Base-by-base conservation (phyloP, 148 eudicot genomes). In the Salicornia ramosissima region DNA sequence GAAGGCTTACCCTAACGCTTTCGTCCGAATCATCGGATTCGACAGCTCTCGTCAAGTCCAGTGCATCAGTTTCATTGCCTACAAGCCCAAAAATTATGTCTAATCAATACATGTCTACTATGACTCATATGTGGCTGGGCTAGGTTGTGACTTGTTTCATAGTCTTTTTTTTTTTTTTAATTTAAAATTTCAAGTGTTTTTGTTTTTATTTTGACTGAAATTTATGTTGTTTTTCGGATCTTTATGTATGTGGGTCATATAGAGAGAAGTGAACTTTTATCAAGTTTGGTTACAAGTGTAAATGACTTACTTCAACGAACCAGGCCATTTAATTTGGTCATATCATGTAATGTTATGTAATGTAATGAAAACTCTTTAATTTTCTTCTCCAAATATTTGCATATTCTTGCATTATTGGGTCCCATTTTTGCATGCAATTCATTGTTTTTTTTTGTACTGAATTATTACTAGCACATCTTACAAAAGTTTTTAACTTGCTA, bases 1-100 rank as follows among this genome's bases (percentile, higher is more conserved):
- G 79, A 80, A 82, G 78, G 76, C 65, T 2, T 85, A 80, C 83
- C 82, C 88, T 1, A n/a, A 75, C 0, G 81, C 84, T 40, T 81
- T 61, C 57, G 55, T 85, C 72, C 73, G 86, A 13, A 80, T 85
- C 75, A 82, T 82, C 36, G 88, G 88, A 49, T 85, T 85, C 71
- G 84, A 85, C 82, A 82, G 65, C 65, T 10, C 21, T 0, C 88
- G 84, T 52, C 88, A 82, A 82, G 88, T 85, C 33, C 86, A 82
- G 54, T 82, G 86, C 75, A 74, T 85, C 72, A 82, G 86, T 69
- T 85, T 85, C 86, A 82, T 85, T 64, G 86, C 82, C 71, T 72
- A 78, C 86, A 77, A 75, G 80, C 84, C 87, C 3, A 4, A 34
- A 21, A 67, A 64, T 13, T 66, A 25, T 15, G 14, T 12, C 31